Evolutionary conservation across 495 filamentous ascomycete species (phyloP).

Genomic region (Pyrenula massariospora): DNA sequence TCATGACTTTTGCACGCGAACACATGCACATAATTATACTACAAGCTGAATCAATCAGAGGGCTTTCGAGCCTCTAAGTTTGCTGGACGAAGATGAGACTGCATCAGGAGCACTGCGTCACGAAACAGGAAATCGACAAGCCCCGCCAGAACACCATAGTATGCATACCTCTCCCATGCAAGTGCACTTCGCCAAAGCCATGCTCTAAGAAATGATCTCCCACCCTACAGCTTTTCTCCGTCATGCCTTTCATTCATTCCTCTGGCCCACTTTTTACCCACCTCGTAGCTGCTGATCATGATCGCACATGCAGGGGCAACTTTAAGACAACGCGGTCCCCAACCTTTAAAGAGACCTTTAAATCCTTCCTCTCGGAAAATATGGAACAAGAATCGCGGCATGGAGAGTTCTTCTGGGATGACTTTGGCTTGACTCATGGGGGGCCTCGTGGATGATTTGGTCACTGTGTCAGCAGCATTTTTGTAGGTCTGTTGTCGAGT

Average conservation of each 20-base stretch:
- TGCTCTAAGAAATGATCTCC: neutral
- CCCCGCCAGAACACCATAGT: too few relatives aligned
- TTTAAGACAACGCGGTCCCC: constrained; percentile 82
- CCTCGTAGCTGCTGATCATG: constrained; percentile 96
- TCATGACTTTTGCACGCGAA: too few relatives aligned
- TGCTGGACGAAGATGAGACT: too few relatives aligned
- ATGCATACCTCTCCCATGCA: too few relatives aligned
- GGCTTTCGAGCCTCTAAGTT: too few relatives aligned
- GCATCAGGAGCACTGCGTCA: too few relatives aligned
- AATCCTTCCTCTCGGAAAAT: constrained; percentile 80
- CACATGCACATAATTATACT: too few relatives aligned
- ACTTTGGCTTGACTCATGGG: constrained; percentile 8
- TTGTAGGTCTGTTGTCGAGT: constrained; percentile 78
- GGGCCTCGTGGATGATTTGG: constrained; percentile 5
- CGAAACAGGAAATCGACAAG: too few relatives aligned
- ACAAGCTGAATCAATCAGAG: too few relatives aligned
- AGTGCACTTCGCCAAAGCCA: neutral
- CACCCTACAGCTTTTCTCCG: neutral
- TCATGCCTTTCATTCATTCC: constrained; percentile 56
- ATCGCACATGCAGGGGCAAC: constrained; percentile 97
- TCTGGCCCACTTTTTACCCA: constrained; percentile 80
- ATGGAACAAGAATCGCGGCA: constrained; percentile 71
- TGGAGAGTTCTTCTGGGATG: constrained; percentile 55
- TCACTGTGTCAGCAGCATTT: constrained; percentile 33
- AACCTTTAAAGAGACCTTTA: constrained; percentile 75